Evolutionary conservation across 139 green algal genomes (phyloP).

Genomic region (Tetraselmis striata): DNA sequence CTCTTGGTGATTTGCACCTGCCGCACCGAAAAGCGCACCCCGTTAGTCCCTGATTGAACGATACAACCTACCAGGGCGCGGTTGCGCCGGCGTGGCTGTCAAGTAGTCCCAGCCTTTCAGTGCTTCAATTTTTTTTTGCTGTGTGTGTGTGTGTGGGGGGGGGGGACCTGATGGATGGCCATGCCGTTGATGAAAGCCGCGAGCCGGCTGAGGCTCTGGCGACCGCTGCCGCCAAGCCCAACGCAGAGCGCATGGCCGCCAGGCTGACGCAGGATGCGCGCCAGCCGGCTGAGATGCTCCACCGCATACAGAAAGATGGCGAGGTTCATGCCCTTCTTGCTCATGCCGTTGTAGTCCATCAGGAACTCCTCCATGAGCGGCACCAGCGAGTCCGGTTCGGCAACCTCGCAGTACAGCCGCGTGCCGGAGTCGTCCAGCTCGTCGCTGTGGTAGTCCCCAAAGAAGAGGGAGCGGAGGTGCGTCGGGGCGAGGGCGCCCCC

Average conservation of each 20-base stretch:
- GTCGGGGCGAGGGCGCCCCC: slow-evolving; percentile 11
- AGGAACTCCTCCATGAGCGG: slow-evolving; percentile 32
- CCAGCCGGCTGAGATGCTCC: slow-evolving; percentile 39
- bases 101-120: too few relatives aligned
- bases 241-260: slow-evolving; percentile 30
- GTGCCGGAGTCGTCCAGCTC: slow-evolving; percentile 5
- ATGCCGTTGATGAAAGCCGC: slow-evolving; percentile 29
- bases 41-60: not conserved
- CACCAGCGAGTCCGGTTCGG: slow-evolving; percentile 14
- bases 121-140: too few relatives aligned
- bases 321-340: slow-evolving; percentile 34
- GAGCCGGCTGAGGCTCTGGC: slow-evolving; percentile 29
- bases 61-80: too few relatives aligned
- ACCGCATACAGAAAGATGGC: slow-evolving; percentile 42
- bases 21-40: not conserved
- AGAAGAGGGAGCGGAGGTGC: slow-evolving; percentile 16
- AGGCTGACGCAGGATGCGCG: slow-evolving; percentile 30
- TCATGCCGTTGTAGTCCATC: slow-evolving; percentile 32
- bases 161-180: slow-evolving; percentile 22
- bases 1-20: slow-evolving; percentile 28
- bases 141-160: too few relatives aligned
- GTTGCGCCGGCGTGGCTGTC: too few relatives aligned
- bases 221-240: slow-evolving; percentile 30
- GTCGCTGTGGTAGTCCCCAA: slow-evolving; percentile 30
- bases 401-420: slow-evolving; percentile 5